Conservation (phyloP, 306 rosid genomes). For the Lathyrus sativus region DNA sequence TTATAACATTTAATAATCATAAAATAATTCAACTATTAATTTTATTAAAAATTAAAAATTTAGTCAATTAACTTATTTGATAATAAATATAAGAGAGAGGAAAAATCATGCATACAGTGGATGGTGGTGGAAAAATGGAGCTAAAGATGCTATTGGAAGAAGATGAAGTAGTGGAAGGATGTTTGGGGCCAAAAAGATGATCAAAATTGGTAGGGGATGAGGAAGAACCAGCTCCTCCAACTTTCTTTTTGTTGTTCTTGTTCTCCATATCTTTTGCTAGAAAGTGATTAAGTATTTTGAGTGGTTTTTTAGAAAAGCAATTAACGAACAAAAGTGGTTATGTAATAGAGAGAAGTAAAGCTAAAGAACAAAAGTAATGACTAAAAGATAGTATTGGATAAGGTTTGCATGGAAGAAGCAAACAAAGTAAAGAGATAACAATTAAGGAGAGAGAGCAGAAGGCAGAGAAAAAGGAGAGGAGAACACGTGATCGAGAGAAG, state of each 20-base stretch:
- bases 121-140: conserved; percentile 75
- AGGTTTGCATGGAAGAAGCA: conserved; percentile 50
- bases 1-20: too few species aligned
- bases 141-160: conserved; percentile 59
- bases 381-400: conserved; percentile 55
- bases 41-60: too few species aligned
- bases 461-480: neutral
- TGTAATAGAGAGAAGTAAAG: neutral
- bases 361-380: conserved; percentile 60
- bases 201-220: conserved; percentile 54
- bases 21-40: too few species aligned
- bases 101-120: conserved; percentile 53
- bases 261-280: conserved; percentile 49
- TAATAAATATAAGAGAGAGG: neutral
- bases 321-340: conserved; percentile 58
- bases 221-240: conserved; percentile 46
- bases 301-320: conserved; percentile 43
- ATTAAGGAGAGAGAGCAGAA: neutral
- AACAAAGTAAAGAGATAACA: conserved; percentile 34
- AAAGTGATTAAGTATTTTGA: conserved; percentile 10
- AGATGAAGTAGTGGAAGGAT: conserved; percentile 57
- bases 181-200: conserved; percentile 85
- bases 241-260: conserved; percentile 60
- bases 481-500: conserved; percentile 54
- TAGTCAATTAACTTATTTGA: too few species aligned